Evolutionary conservation across 768 basidiomycete species (phyloP).

Genomic region (Boletus speciosus): DNA sequence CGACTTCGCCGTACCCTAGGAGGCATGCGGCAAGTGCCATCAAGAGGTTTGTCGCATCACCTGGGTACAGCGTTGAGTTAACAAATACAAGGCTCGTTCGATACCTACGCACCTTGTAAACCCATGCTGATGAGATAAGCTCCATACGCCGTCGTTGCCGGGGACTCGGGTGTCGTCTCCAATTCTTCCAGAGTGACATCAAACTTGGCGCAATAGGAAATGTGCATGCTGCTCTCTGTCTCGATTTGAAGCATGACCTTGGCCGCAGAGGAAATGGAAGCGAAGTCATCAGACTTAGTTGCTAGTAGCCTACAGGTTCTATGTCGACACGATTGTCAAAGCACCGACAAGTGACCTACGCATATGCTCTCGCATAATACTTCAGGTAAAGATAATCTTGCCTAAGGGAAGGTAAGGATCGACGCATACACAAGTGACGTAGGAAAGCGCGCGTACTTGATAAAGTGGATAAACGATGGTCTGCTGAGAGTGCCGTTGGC

Average conservation of each 20-base stretch:
- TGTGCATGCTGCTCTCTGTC: conserved; percentile 71
- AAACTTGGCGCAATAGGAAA: conserved; percentile 64
- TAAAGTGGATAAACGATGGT: conserved; percentile 77
- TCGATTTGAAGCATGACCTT: conserved; percentile 61
- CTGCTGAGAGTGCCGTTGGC: conserved; percentile 66
- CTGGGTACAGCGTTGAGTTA: conserved; percentile 30
- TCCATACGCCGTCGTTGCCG: conserved; percentile 81
- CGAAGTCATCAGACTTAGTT: conserved; percentile 68
- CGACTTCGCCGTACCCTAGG: conserved; percentile 90
- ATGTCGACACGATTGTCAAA: neutral
- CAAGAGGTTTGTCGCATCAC: conserved; percentile 67
- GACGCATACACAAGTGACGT: neutral
- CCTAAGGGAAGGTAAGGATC: conserved; percentile 33
- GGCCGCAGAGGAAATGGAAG: conserved; percentile 59
- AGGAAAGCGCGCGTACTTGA: conserved; percentile 51
- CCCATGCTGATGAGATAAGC: conserved; percentile 82
- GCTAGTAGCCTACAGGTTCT: conserved; percentile 55
- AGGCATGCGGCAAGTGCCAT: conserved; percentile 85
- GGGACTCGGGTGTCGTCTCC: conserved; percentile 57
- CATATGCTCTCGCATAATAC: conserved; percentile 83
- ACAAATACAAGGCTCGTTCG: neutral
- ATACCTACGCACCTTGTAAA: conserved; percentile 35
- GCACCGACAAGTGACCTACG: conserved; percentile 37
- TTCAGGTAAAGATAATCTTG: conserved; percentile 81
- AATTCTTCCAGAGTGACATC: conserved; percentile 63